Base-by-base conservation (phyloP, 2,329 filamentous ascomycete genomes). In the Alternaria sp. region DNA sequence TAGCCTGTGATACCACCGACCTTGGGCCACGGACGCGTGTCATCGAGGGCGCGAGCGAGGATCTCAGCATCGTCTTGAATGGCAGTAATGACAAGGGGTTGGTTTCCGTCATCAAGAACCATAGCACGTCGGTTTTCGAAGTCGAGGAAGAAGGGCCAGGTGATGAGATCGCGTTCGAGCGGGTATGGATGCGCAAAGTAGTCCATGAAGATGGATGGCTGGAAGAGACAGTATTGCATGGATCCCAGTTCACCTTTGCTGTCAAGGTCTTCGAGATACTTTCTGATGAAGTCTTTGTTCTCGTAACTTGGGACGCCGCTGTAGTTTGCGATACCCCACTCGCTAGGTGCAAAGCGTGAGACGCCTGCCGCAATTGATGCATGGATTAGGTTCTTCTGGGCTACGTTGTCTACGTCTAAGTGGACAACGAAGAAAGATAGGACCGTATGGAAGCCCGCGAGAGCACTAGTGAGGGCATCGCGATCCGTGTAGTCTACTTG, bases 161-260 rank as follows among this genome's bases (percentile, higher is more conserved):
- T 77, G 32, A 67, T 53, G 3, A 88, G 66, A 32, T 84, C 75
- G 36, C 81, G 83, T 7, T 81, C 70, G 0, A 85, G 81, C 42
- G 80, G 77, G 57, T 83, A 69, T 0, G 86, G 86, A 51, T 76
- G 81, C 1, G 83, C 84, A 34, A 87, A 77, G 73, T 88, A 88
- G 69, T 88, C 80, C 24, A 84, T 67, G 67, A 87, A 86, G 1
- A 86, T 65, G 0, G 84, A 85, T 0, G 83, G 83, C 38, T 87
- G 84, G 65, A 88, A 87, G 0, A 87, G 75, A 0, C 77, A 82
- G 70, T 88, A 88, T 59, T 88, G 84, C 18, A 88, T 75, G 0
- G 80, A 82, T 53, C 81, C 80, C 6, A 88, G 75, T 16, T 82
- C 82, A 51, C 81, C 80, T 24, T 77, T 75, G 12, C 82, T 74